Base-by-base conservation (phyloP, 1,284 basidiomycete genomes). In the Melampsora larici-populina region DNA sequence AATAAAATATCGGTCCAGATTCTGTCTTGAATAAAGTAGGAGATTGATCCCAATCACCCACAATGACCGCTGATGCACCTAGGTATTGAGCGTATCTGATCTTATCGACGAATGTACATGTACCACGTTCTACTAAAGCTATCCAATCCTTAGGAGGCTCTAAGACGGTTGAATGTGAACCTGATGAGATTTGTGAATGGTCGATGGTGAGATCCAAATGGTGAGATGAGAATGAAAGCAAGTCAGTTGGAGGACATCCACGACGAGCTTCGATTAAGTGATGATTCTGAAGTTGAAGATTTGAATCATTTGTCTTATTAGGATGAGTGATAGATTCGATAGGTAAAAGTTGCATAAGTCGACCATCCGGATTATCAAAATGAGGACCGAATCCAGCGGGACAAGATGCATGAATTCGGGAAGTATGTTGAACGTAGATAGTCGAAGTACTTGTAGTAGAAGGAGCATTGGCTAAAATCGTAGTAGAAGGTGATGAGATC, bases 61-160 rank as follows among this genome's bases (percentile, higher is more conserved):
- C 92, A n/a, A 96, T 89, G 33, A 94, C 90, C 1, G 90, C 93
- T 79, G 87, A 88, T 0, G 93, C 93, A n/a, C 93, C 93, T 15
- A 92, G 85, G 60, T 87, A 86, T 83, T 94, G 92, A 0, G 93
- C 92, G 81, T 92, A 89, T 67, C 91, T 86, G 78, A 88, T 91
- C 85, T 97, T 97, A 81, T 89, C 90, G 17, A 92, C 90, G 82
- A 97, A 97, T 73, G 92, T 89, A 82, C 94, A 97, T 66, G 88
- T 86, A 0, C 93, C 93, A 65, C 94, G 86, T 83, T 94, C 91
- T 0, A 95, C 89, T 65, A 96, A 87, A 0, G 92, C 94, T 82
- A 96, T 91, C 89, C 92, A 93, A 0, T 89, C 86, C 75, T 92
- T 91, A 18, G 86, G 64, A 78, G 31, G 60, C 9, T 36, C 78